Conservation (phyloP, 2,329 filamentous ascomycete species). For the Epichloe gansuensis region DNA sequence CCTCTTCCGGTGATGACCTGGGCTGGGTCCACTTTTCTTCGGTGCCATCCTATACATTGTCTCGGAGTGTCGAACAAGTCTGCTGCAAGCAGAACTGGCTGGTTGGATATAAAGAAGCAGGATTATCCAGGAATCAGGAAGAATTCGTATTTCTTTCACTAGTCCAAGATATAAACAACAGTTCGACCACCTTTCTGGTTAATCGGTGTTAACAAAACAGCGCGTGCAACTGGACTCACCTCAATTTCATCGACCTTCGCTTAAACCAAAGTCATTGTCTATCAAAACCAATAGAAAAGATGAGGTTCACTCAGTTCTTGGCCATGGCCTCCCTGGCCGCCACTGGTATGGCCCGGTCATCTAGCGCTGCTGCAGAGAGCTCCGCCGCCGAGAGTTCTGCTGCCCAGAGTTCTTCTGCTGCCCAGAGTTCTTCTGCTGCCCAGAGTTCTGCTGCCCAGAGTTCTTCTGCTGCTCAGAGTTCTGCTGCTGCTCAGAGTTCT, state of each 20-base stretch:
- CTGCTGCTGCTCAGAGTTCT: not conserved
- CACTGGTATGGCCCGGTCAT: conserved; percentile 1
- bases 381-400: not conserved
- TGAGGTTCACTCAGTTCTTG: conserved; percentile 23
- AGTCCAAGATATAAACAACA: not conserved
- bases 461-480: not conserved
- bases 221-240: not conserved
- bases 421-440: not conserved
- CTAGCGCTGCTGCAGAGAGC: not conserved
- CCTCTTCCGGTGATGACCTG: not conserved
- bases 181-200: not conserved
- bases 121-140: not conserved
- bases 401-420: not conserved
- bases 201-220: not conserved
- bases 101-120: not conserved
- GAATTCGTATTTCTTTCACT: not conserved
- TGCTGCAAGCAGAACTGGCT: not conserved
- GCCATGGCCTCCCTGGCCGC: conserved; percentile 7
- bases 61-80: not conserved
- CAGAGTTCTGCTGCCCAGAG: not conserved
- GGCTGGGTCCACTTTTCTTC: not conserved
- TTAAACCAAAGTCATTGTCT: not conserved
- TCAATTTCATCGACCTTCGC: conserved; percentile 10
- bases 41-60: not conserved
- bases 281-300: conserved; percentile 12